phyloP scores from a whole-genome alignment of 495 filamentous ascomycete species.

The Penicillium bialowiezense region DNA sequence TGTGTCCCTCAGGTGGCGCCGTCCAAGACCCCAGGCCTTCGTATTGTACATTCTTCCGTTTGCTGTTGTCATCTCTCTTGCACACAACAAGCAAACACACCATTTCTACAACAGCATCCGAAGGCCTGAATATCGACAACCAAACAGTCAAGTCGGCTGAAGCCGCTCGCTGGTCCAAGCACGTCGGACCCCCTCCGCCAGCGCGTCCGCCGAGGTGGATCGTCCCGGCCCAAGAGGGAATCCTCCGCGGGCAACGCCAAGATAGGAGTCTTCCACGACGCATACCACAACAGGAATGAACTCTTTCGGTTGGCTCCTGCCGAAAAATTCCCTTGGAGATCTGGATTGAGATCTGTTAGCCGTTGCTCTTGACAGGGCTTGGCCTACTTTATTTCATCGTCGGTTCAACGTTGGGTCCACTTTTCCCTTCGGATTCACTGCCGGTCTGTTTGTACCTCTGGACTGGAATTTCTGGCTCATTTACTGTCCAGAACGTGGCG shows the following conservation, averaged over 20 bases:
- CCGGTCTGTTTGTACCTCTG: not conserved
- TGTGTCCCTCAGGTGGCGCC: no score
- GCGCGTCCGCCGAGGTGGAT: no score
- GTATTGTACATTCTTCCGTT: no score
- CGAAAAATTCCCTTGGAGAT: not conserved
- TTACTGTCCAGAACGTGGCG: not conserved
- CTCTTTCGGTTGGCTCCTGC: not conserved
- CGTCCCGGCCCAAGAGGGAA: no score
- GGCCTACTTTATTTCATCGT: constrained; percentile 1
- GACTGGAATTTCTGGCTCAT: not conserved
- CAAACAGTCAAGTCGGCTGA: no score
- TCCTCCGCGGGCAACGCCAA: not conserved
- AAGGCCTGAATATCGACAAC: no score
- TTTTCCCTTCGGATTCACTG: not conserved
- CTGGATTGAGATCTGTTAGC: not conserved
- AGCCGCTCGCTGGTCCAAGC: no score
- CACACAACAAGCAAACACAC: no score
- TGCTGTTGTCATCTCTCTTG: no score
- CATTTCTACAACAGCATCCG: no score
- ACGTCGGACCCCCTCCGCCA: no score
- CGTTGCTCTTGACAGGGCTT: not conserved
- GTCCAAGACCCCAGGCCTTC: no score
- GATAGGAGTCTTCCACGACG: not conserved
- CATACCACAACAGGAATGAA: not conserved
- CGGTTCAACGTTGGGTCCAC: not conserved